phyloP scores from a whole-genome alignment of 495 filamentous ascomycete genomes.

The Penicillium paradoxum region DNA sequence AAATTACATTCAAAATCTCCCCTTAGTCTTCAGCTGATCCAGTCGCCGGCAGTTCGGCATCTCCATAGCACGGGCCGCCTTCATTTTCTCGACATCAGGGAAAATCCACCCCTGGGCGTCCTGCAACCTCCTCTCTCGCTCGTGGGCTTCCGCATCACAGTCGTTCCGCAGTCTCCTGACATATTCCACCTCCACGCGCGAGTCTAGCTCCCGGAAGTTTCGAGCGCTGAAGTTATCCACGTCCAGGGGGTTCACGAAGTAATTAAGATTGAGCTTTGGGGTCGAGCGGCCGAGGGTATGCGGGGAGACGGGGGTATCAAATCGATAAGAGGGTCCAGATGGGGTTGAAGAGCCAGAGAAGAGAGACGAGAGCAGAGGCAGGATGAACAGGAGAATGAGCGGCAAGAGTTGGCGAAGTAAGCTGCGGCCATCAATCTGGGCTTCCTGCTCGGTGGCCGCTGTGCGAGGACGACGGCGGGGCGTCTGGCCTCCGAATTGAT shows the following conservation, averaged over 20 bases:
- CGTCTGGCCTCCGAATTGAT: slow-evolving; percentile 71
- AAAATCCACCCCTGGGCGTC: slow-evolving; percentile 89
- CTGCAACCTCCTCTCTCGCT: slow-evolving; percentile 61
- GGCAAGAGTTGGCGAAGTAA: slow-evolving; percentile 65
- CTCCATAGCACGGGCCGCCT: slow-evolving; percentile 56
- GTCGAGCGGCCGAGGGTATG: slow-evolving; percentile 71
- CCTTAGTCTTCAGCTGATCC: slow-evolving; percentile 36
- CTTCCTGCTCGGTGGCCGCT: slow-evolving; percentile 51
- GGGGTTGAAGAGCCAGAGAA: slow-evolving; percentile 59
- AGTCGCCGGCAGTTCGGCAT: slow-evolving; percentile 53
- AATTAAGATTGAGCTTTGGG: slow-evolving; percentile 63
- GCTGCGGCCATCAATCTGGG: slow-evolving; percentile 41
- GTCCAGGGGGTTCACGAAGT: slow-evolving; percentile 78
- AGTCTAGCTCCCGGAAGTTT: slow-evolving; percentile 70
- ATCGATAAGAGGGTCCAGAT: slow-evolving; percentile 63
- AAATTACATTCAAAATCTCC: slow-evolving; percentile 13
- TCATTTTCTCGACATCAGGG: slow-evolving; percentile 72
- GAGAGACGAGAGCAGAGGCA: slow-evolving; percentile 78
- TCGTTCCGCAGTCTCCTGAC: slow-evolving; percentile 57
- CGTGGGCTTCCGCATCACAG: slow-evolving; percentile 66
- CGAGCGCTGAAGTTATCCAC: slow-evolving; percentile 60
- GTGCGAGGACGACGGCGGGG: slow-evolving; percentile 68
- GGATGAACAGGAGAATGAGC: slow-evolving; percentile 79
- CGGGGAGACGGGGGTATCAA: slow-evolving; percentile 61
- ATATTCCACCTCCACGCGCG: slow-evolving; percentile 67